These are phyloP conservation scores for Senna siamea DNA, from an alignment of 306 rosid genomes.

Conservation along the genomic window DNA sequence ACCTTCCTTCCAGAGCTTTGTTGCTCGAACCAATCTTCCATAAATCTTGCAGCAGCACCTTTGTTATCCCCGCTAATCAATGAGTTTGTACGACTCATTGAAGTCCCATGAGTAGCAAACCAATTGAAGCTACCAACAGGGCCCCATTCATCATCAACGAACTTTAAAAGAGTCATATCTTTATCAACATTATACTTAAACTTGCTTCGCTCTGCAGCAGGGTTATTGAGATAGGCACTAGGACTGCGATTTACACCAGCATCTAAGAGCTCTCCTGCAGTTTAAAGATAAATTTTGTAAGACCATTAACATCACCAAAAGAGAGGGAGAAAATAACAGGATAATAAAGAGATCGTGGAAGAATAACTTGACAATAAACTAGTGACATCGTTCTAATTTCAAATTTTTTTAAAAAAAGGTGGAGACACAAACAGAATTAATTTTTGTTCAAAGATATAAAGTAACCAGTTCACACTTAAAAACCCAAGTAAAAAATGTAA, in stretches of 20 bases:
- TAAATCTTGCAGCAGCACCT: slow-evolving; percentile 92
- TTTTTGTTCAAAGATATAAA: neutral
- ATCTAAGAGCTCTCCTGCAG: slow-evolving; percentile 82
- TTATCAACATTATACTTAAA: slow-evolving; percentile 81
- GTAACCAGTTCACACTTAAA: neutral
- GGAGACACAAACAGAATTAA: neutral
- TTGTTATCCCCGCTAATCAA: slow-evolving; percentile 94
- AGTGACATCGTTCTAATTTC: neutral
- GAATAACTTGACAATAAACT: neutral
- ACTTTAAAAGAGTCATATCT: slow-evolving; percentile 89
- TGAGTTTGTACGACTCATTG: slow-evolving; percentile 87
- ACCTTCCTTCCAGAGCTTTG: slow-evolving; percentile 26
- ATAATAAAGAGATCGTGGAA: slow-evolving; percentile 12
- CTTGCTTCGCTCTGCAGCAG: slow-evolving; percentile 68
- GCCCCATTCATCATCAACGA: slow-evolving; percentile 83
- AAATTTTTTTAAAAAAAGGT: neutral
- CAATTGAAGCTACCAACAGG: slow-evolving; percentile 90
- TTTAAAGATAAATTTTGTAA: slow-evolving; percentile 32
- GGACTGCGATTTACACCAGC: slow-evolving; percentile 95
- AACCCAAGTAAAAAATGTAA: neutral
- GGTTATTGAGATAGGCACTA: slow-evolving; percentile 89
- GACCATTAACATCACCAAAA: slow-evolving; percentile 20
- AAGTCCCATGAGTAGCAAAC: slow-evolving; percentile 99
- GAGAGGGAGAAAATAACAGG: neutral
- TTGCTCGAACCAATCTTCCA: slow-evolving; percentile 95